Evolutionary conservation across 2,329 filamentous ascomycete species (phyloP).

Genomic region (Thelonectria rubi): DNA sequence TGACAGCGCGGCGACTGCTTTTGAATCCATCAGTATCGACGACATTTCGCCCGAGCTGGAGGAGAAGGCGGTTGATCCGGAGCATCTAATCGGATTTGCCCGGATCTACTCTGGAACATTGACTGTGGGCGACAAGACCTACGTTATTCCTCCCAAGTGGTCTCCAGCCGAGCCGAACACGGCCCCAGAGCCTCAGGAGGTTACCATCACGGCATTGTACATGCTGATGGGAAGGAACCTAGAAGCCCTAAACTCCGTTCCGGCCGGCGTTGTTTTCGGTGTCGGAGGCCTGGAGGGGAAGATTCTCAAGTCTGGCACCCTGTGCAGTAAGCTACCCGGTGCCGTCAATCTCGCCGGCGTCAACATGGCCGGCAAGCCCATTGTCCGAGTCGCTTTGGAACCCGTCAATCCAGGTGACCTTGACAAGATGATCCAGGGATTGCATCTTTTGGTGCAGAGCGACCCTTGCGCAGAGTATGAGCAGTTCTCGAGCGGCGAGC

Average conservation of each 20-base stretch:
- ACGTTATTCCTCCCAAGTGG: conserved; percentile 93
- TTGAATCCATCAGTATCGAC: conserved; percentile 69
- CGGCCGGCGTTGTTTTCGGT: conserved; percentile 94
- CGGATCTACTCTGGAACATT: conserved; percentile 91
- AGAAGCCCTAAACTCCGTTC: conserved; percentile 83
- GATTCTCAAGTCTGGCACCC: conserved; percentile 93
- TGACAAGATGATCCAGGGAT: conserved; percentile 91
- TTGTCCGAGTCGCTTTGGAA: conserved; percentile 95
- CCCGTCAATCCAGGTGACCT: conserved; percentile 89
- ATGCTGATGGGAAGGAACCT: conserved; percentile 94
- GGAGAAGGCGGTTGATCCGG: conserved; percentile 73
- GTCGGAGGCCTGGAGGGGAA: conserved; percentile 92
- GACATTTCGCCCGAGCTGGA: conserved; percentile 57
- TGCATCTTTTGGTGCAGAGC: conserved; percentile 88
- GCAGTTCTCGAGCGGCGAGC: conserved; percentile 90
- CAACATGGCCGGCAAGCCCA: conserved; percentile 81
- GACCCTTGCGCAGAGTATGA: conserved; percentile 97
- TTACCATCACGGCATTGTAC: conserved; percentile 88
- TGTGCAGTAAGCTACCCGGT: conserved; percentile 88
- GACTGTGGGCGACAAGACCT: conserved; percentile 88
- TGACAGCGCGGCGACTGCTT: conserved; percentile 65
- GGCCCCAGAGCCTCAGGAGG: conserved; percentile 78
- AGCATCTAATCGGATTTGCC: conserved; percentile 94
- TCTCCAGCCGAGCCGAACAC: conserved; percentile 80
- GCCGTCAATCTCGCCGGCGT: conserved; percentile 92